A percentile compares a stretch with the other conserved stretches of the same genome.
Conservation (phyloP, 805 yeast species). For the Cyberlindnera mississippiensis region DNA sequence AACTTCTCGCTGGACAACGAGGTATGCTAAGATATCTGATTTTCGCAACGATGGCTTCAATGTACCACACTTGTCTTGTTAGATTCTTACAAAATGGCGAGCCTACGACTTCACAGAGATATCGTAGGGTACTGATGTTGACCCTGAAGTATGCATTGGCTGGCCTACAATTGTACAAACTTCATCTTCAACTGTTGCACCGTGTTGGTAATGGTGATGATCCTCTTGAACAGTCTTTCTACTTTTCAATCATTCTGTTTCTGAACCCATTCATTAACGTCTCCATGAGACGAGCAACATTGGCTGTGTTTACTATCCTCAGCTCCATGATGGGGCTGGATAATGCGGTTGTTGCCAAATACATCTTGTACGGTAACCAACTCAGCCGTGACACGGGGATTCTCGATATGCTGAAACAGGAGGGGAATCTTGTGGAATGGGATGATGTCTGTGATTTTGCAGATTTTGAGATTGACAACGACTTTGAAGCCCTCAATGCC, state of each 20-base stretch:
- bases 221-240: conserved; percentile 6
- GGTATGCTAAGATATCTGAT: conserved; percentile 7
- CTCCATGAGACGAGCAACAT: conserved; percentile 5
- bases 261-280: conserved; percentile 4
- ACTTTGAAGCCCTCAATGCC: conserved; percentile 1
- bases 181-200: conserved; percentile 2
- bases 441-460: conserved; percentile 1
- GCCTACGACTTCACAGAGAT: conserved; percentile 4
- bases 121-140: conserved; percentile 3
- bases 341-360: conserved; percentile 3
- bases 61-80: conserved; percentile 7
- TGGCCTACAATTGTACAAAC: conserved; percentile 2
- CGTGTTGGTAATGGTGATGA: conserved; percentile 5
- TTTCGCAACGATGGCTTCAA: conserved; percentile 2
- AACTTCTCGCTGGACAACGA: conserved; percentile 1
- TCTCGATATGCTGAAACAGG: conserved; percentile 4
- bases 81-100: conserved; percentile 5
- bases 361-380: conserved; percentile 5
- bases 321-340: conserved; percentile 1
- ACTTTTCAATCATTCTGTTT: conserved; percentile 2
- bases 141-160: conserved; percentile 9
- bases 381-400: conserved; percentile 5
- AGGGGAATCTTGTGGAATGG: conserved; percentile 1
- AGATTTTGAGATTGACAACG: conserved; percentile 8
- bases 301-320: conserved; percentile 1